Conservation (phyloP, 1,284 basidiomycete species). For the Ustilago shanxiensis region DNA sequence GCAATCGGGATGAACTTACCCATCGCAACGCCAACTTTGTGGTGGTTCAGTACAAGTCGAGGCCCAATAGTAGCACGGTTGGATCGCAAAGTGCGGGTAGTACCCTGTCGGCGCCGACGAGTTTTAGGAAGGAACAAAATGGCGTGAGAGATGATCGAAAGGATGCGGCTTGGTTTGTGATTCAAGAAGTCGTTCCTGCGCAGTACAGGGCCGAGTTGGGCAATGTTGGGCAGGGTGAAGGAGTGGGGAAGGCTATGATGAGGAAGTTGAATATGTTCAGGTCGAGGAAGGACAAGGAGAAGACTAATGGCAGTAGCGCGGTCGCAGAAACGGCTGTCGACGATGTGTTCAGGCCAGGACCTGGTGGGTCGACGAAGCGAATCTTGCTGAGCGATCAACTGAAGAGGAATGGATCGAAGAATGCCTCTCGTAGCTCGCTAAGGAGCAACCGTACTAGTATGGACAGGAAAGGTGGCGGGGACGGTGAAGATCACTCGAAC, state of each 20-base stretch:
- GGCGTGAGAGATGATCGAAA: constrained; percentile 47
- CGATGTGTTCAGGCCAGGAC: constrained; percentile 54
- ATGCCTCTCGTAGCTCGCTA: constrained; percentile 20
- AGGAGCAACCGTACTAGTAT: constrained; percentile 21
- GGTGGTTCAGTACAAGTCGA: constrained; percentile 64
- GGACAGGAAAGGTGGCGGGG: constrained; percentile 10
- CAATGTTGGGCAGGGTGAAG: constrained; percentile 35
- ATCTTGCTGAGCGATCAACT: constrained; percentile 53
- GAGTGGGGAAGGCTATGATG: constrained; percentile 60
- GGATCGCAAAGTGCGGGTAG: constrained; percentile 40
- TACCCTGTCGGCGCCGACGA: constrained; percentile 30
- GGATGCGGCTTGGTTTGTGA: constrained; percentile 67
- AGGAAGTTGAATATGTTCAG: constrained; percentile 67
- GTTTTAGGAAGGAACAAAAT: constrained; percentile 34
- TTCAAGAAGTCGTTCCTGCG: constrained; percentile 66
- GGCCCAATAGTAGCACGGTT: constrained; percentile 50
- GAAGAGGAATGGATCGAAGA: constrained; percentile 18
- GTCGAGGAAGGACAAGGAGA: constrained; percentile 29
- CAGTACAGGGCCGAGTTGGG: constrained; percentile 64
- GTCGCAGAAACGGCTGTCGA: constrained; percentile 11
- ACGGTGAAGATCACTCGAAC: not conserved
- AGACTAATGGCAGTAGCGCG: constrained; percentile 15
- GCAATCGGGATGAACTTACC: constrained; percentile 67
- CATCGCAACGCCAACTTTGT: constrained; percentile 68
- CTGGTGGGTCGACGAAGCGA: constrained; percentile 54